A percentile compares a stretch with the other conserved stretches of the same genome.
Evolutionary conservation across 345 rosid genomes (phyloP).

Genomic region (Ceriops tagal): DNA sequence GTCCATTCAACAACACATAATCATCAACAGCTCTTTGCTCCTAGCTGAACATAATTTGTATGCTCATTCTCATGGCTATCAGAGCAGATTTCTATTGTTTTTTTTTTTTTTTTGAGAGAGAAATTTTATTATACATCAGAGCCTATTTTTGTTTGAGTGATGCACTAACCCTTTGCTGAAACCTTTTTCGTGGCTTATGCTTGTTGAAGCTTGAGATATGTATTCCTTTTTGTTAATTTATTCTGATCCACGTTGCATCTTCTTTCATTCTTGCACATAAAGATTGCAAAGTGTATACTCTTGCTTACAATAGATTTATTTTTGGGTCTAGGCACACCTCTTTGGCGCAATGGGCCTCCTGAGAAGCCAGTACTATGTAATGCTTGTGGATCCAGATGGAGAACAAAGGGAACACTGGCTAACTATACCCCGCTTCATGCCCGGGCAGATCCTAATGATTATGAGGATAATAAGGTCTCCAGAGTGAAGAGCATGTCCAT

Average conservation of each 20-base stretch:
- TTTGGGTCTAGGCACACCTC: constrained; percentile 68
- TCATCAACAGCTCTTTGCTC: background rate
- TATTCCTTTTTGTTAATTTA: background rate
- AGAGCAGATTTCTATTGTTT: background rate
- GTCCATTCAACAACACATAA: background rate
- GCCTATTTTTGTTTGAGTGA: background rate
- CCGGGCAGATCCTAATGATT: constrained; percentile 60
- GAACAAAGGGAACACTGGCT: constrained; percentile 79
- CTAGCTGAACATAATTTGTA: background rate
- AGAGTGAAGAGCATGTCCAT: constrained; percentile 55
- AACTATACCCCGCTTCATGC: constrained; percentile 83
- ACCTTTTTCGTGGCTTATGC: background rate
- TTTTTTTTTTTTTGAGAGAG: background rate
- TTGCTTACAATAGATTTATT: constrained; percentile 18
- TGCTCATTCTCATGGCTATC: background rate
- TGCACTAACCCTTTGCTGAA: background rate
- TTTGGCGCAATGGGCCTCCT: constrained; percentile 98
- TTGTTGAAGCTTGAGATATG: constrained; percentile 11
- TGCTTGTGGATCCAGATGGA: constrained; percentile 98
- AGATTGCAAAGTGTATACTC: background rate
- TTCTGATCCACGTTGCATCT: background rate
- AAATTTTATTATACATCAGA: background rate
- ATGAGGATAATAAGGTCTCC: constrained; percentile 53
- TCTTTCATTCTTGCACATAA: background rate
- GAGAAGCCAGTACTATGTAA: constrained; percentile 98